Percentiles rank a stretch among this genome's conserved stretches.
phyloP scores from a whole-genome alignment of 1,139 yeast species.

The Zhuliangozyma blackwelliae region DNA sequence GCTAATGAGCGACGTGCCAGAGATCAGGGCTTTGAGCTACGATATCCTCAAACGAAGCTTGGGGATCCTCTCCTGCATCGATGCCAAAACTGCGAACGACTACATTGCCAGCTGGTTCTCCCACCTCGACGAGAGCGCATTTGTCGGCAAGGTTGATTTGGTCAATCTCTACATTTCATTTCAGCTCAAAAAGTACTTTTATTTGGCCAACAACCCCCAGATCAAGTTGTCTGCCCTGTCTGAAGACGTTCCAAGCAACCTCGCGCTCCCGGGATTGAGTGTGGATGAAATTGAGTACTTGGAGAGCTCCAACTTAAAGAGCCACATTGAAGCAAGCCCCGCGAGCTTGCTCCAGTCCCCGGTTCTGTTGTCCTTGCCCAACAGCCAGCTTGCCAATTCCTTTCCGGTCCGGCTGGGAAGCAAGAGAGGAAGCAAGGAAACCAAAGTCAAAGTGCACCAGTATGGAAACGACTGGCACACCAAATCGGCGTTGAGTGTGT shows the following conservation, averaged over 20 bases:
- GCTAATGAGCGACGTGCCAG: constrained; percentile 43
- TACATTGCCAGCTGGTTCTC: constrained; percentile 60
- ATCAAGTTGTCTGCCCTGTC: constrained; percentile 12
- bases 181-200: constrained; percentile 44
- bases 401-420: constrained; percentile 10
- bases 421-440: constrained; percentile 20
- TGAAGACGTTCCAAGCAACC: background rate
- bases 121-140: constrained; percentile 33
- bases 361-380: constrained; percentile 7
- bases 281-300: constrained; percentile 18
- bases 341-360: constrained; percentile 3
- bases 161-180: constrained; percentile 63
- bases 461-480: constrained; percentile 85
- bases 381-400: constrained; percentile 5
- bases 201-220: constrained; percentile 32
- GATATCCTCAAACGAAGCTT: constrained; percentile 63
- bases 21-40: constrained; percentile 52
- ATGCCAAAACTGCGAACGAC: constrained; percentile 32
- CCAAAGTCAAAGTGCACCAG: constrained; percentile 52
- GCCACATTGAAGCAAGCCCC: constrained; percentile 12
- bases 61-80: constrained; percentile 58
- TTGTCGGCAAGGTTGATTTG: constrained; percentile 48
- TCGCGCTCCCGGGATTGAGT: background rate
- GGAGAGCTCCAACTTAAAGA: constrained; percentile 9
- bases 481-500: constrained; percentile 56